Evolutionary conservation across 441 rosid species (phyloP).

Genomic region (Erodium trifolium): DNA sequence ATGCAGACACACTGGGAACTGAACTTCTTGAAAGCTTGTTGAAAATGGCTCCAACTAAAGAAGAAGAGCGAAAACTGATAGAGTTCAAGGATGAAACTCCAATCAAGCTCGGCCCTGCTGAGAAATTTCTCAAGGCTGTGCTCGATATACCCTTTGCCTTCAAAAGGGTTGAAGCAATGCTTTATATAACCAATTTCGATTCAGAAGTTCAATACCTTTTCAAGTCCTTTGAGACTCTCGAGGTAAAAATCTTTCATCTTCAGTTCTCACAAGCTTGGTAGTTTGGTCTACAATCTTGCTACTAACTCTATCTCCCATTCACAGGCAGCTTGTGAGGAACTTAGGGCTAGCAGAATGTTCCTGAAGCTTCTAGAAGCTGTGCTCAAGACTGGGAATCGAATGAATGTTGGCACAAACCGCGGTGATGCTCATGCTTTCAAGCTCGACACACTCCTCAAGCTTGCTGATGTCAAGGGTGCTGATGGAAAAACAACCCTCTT

Average conservation of each 20-base stretch:
- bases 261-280: neutral
- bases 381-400: conserved; percentile 80
- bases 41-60: conserved; percentile 21
- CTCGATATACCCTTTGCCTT: conserved; percentile 91
- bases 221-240: conserved; percentile 77
- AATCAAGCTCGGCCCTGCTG: conserved; percentile 76
- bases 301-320: neutral
- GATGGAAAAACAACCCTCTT: conserved; percentile 95
- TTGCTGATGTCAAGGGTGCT: conserved; percentile 78
- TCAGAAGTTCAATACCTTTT: conserved; percentile 76
- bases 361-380: conserved; percentile 92
- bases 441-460: conserved; percentile 30
- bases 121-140: conserved; percentile 74
- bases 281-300: neutral
- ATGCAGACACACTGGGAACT: conserved; percentile 73
- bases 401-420: conserved; percentile 95
- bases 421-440: conserved; percentile 94
- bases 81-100: conserved; percentile 59
- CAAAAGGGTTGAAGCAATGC: conserved; percentile 91
- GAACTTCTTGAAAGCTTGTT: conserved; percentile 91
- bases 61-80: conserved; percentile 86
- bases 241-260: conserved; percentile 34
- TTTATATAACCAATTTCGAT: conserved; percentile 86
- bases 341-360: conserved; percentile 78
- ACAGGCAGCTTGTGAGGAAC: conserved; percentile 79